A percentile compares a stretch with the other conserved stretches of the same genome.
Conservation (phyloP, 2,329 filamentous ascomycete species). For the Paecilomyces sp. region DNA sequence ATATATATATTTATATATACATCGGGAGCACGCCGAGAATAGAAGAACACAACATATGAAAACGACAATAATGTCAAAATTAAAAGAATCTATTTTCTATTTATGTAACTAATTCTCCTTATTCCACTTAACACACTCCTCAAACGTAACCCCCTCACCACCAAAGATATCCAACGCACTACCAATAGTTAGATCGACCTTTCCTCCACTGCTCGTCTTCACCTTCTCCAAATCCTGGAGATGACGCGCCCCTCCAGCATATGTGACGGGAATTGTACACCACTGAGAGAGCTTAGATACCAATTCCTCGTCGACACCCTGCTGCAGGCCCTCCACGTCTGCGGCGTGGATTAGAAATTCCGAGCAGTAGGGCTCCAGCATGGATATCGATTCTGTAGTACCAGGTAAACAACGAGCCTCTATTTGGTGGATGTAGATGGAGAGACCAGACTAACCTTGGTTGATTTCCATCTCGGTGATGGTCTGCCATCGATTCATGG, state of each 20-base stretch:
- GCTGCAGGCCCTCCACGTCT: conserved; percentile 90
- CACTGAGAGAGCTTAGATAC: conserved; percentile 71
- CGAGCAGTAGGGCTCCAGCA: conserved; percentile 83
- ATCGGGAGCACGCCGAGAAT: too few relatives aligned
- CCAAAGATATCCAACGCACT: conserved; percentile 96
- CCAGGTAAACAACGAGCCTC: neutral
- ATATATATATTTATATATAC: too few relatives aligned
- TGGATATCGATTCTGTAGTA: conserved; percentile 65
- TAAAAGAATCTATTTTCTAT: neutral
- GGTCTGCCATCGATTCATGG: conserved; percentile 98
- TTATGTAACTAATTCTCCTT: conserved; percentile 17
- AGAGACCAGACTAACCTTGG: conserved; percentile 52
- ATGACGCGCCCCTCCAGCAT: conserved; percentile 85
- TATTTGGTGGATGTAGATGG: neutral
- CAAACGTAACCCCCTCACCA: conserved; percentile 75
- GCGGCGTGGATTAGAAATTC: conserved; percentile 97
- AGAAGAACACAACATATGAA: too few relatives aligned
- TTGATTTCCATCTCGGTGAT: conserved; percentile 94
- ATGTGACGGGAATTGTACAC: conserved; percentile 90
- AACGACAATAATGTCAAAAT: too few relatives aligned
- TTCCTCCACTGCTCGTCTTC: conserved; percentile 67
- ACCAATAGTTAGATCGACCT: conserved; percentile 89
- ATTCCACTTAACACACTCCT: conserved; percentile 89
- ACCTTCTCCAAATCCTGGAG: conserved; percentile 78
- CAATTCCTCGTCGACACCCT: conserved; percentile 80